Evolutionary conservation across 768 basidiomycete genomes (phyloP).

Genomic region (Multifurca ochricompacta): DNA sequence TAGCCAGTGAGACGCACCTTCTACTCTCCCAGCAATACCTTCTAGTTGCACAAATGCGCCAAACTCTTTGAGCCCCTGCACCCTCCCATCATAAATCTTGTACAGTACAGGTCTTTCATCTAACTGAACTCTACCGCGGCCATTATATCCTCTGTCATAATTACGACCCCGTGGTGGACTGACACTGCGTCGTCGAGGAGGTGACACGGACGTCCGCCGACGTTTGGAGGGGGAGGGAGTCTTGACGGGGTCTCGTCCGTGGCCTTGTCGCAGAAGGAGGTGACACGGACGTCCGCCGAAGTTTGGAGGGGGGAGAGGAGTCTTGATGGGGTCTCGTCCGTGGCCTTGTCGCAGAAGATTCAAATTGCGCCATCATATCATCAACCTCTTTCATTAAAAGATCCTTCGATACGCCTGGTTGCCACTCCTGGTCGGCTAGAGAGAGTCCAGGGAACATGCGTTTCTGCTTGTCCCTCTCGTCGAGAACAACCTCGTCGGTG

Average conservation of each 20-base stretch:
- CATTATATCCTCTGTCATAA: slow-evolving; percentile 36
- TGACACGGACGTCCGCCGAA: too few relatives aligned
- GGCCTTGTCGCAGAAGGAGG: slow-evolving; percentile 62
- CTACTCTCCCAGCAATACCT: slow-evolving; percentile 74
- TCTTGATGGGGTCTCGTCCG: slow-evolving; percentile 32
- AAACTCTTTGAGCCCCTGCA: slow-evolving; percentile 86
- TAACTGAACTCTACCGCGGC: slow-evolving; percentile 35
- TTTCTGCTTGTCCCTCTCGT: slow-evolving; percentile 69
- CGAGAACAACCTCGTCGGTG: slow-evolving; percentile 31
- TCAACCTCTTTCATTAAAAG: slow-evolving; percentile 84
- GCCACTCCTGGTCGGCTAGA: slow-evolving; percentile 64
- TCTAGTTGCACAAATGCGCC: slow-evolving; percentile 92
- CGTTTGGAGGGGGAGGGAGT: slow-evolving; percentile 46
- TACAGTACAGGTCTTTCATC: slow-evolving; percentile 85
- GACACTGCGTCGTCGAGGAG: slow-evolving; percentile 40
- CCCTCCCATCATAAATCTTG: slow-evolving; percentile 90
- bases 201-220: slow-evolving; percentile 45
- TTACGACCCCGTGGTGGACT: slow-evolving; percentile 56
- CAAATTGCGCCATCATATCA: slow-evolving; percentile 74
- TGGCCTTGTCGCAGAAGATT: slow-evolving; percentile 58
- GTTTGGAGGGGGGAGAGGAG: slow-evolving; percentile 33
- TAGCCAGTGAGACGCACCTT: slow-evolving; percentile 56
- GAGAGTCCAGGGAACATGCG: slow-evolving; percentile 89
- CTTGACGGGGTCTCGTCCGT: slow-evolving; percentile 32
- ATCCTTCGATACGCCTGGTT: slow-evolving; percentile 59